phyloP scores from a whole-genome alignment of 345 rosid species.

The Brassica nigra region DNA sequence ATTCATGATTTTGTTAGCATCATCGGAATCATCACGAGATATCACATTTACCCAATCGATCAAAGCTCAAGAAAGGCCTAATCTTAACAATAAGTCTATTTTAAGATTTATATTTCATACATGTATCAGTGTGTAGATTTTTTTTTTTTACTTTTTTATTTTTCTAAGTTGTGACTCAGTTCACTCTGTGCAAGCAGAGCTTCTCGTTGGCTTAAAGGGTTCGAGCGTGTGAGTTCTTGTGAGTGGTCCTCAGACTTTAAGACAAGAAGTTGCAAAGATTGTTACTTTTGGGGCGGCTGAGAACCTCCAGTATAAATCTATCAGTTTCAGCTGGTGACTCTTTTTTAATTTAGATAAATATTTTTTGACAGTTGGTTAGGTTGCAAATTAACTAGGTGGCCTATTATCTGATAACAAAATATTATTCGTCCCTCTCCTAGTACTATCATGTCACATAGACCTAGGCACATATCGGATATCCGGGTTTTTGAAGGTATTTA shows the following conservation, averaged over 20 bases:
- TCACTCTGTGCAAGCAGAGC: conserved; percentile 43
- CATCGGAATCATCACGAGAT: conserved; percentile 57
- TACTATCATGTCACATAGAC: neutral
- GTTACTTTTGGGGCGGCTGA: conserved; percentile 43
- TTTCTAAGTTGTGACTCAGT: neutral
- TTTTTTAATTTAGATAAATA: neutral
- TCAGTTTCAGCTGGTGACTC: conserved; percentile 71
- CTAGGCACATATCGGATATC: no score
- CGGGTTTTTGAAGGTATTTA: no score
- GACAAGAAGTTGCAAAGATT: conserved; percentile 61
- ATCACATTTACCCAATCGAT: conserved; percentile 59
- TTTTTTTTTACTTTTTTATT: neutral
- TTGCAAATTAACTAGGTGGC: neutral
- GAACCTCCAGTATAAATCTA: conserved; percentile 66
- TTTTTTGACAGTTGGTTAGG: neutral
- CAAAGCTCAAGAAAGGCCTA: conserved; percentile 53
- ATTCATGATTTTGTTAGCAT: conserved; percentile 56
- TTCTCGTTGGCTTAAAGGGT: conserved; percentile 48
- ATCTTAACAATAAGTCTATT: conserved; percentile 59
- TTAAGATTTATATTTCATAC: neutral
- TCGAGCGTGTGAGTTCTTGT: conserved; percentile 65
- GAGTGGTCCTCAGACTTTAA: conserved; percentile 71
- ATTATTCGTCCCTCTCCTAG: neutral
- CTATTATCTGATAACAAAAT: neutral
- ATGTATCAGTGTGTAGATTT: neutral